Evolutionary conservation across 78 protist genomes (phyloP), one percentile per base, ranked within the genome.

Genomic region (Chrysochromulina tobinii): DNA sequence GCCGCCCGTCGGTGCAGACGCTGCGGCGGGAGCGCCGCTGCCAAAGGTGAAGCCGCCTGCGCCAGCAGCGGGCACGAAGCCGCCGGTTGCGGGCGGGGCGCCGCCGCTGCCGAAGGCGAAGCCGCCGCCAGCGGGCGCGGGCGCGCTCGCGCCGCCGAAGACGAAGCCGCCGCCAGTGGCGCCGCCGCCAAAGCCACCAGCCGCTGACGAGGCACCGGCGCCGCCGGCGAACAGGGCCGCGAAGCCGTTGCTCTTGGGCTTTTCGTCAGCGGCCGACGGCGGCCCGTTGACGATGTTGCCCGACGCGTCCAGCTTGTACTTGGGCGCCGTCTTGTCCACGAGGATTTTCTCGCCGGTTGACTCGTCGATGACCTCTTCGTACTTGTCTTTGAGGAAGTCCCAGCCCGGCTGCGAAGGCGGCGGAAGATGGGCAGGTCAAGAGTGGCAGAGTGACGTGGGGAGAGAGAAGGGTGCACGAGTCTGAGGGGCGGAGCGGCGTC

Each of bases 221-320:
- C 21, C 83, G n/a, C n/a, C 58, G 17, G 27, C 83, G 25, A 75
- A 38, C 25, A n/a, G 25, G 21, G 83, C 83, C 3, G 58, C 57
- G 17, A 75, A 75, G 58, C 58, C 25, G 83, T 18, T 75, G 14
- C 14, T 18, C 58, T 54, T 57, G 58, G 58, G 20, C 3, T 54
- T n/a, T 2, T 18, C 83, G 6, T 9, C n/a, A 2, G 53, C 81
- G 57, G 81, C 85, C 1, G 58, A 57, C 12, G 25, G 27, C 15
- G 2, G 23, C 23, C n/a, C n/a, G 64, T 54, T 14, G 87, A 79
- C 38, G 11, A 79, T 79, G 61, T 79, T 79, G 87, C 87, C 87
- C 27, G 7, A 4, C 61, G 1, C 87, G 87, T 79, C 87, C 11
- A 79, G 87, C 64, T 79, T 54, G 38, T 79, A 54, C 64, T 79